Conservation (phyloP, 2,329 filamentous ascomycete species). For the Paraphoma sp. region DNA sequence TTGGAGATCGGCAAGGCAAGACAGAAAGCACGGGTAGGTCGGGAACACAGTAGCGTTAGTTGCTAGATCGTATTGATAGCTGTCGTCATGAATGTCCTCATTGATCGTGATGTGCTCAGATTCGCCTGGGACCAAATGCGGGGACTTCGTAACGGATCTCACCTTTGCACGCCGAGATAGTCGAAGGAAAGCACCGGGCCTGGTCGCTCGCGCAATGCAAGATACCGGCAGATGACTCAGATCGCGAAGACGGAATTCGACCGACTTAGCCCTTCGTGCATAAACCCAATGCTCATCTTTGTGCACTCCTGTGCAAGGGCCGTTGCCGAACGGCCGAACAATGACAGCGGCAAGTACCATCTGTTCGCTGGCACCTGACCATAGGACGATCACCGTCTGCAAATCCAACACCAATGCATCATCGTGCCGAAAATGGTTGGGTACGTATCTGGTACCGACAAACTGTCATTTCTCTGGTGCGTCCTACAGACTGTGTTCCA, state of each 20-base stretch:
- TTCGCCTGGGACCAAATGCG: background rate
- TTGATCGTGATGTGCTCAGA: background rate
- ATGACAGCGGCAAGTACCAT: conserved; percentile 22
- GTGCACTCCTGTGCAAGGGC: conserved; percentile 6
- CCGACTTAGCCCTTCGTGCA: background rate
- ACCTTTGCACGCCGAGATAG: background rate
- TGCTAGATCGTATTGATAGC: background rate
- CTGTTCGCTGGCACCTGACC: conserved; percentile 18
- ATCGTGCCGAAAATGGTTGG: conserved; percentile 1
- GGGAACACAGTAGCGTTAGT: background rate
- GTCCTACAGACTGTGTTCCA: conserved; percentile 7
- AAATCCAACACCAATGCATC: conserved; percentile 2
- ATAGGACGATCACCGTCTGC: background rate
- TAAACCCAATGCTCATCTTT: background rate
- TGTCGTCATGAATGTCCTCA: background rate
- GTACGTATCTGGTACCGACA: conserved; percentile 8
- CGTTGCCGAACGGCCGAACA: background rate
- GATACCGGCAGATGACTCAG: background rate
- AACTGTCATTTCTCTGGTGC: conserved; percentile 13
- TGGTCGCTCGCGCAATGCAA: background rate
- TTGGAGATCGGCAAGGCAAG: background rate
- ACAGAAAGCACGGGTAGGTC: background rate
- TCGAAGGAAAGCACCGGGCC: background rate
- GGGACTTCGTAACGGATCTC: background rate
- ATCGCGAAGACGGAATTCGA: background rate